A percentile compares a stretch with the other conserved stretches of the same genome.
Evolutionary conservation across 345 rosid genomes (phyloP).

Genomic region (Citrus cavaleriei): DNA sequence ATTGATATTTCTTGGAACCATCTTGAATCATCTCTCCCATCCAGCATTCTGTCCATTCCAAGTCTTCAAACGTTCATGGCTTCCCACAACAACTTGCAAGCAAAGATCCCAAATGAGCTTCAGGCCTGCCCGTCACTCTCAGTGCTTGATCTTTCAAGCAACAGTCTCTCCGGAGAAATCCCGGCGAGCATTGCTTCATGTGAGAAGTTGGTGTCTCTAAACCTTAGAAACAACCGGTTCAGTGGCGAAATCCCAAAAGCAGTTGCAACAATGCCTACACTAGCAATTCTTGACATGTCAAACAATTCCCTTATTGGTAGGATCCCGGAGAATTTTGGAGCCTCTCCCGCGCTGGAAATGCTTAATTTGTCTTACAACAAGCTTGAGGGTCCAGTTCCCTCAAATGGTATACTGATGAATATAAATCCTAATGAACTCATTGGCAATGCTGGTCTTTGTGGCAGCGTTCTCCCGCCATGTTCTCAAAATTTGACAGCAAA

Average conservation of each 20-base stretch:
- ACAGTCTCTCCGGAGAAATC: conserved; percentile 58
- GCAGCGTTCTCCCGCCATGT: conserved; percentile 65
- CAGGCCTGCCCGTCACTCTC: conserved; percentile 77
- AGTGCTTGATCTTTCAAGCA: conserved; percentile 75
- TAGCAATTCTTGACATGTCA: conserved; percentile 78
- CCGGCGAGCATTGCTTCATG: conserved; percentile 71
- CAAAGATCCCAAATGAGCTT: conserved; percentile 65
- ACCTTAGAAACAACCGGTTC: conserved; percentile 58
- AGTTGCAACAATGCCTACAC: conserved; percentile 60
- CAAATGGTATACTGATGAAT: conserved; percentile 47
- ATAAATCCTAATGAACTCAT: conserved; percentile 62
- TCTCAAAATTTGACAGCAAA: conserved; percentile 20
- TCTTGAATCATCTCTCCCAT: conserved; percentile 64
- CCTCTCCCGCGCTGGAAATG: conserved; percentile 72
- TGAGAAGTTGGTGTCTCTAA: conserved; percentile 66
- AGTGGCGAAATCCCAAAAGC: conserved; percentile 56
- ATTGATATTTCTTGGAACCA: conserved; percentile 70
- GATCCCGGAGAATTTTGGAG: conserved; percentile 61
- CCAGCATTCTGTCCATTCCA: conserved; percentile 62
- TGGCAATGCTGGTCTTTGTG: conserved; percentile 79
- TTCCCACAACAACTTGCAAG: conserved; percentile 63
- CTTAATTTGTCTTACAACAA: conserved; percentile 73
- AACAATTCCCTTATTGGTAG: conserved; percentile 66
- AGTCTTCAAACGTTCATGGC: conserved; percentile 71
- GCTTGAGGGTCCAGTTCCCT: conserved; percentile 69